Evolutionary conservation across 148 eudicot genomes (phyloP), one percentile per base, ranked within the genome.

Genomic region (Amaranthus palmeri): DNA sequence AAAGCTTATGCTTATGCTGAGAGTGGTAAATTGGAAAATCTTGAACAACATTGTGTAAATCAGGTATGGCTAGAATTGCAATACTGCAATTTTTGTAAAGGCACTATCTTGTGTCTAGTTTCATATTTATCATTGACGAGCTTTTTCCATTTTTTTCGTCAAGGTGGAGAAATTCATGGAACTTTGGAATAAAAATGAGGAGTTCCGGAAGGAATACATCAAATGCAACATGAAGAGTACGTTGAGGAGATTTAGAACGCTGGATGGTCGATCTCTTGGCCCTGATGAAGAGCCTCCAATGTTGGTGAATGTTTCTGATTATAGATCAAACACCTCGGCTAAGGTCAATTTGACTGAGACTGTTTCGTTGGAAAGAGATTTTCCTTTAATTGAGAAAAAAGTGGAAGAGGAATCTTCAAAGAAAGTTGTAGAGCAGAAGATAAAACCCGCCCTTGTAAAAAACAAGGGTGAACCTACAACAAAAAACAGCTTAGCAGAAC

Each of bases 261-360:
- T 85, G 70, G 98, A 91, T 71, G 96, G 98, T 41, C 91, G 92
- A 65, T 72, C 93, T 59, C 96, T 91, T 70, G 98, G 91, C 70
- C 89, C 88, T 41, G 84, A 87, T 75, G 97, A 95, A 81, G 83
- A 81, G 75, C 84, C 83, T 42, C 82, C 78, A 62, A 13, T 77
- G 3, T 70, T 88, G 17, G 79, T 82, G 40, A 73, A 62, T 75
- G 69, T 75, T 48, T 74, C 71, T 64, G 72, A 74, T 65, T 80
- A 69, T 70, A 87, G 84, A 75, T 78, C 43, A 61, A 75, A 71
- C 45, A 10, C 61, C 54, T 65, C 81, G 36, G 47, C 61, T 63
- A 83, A 83, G 66, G 76, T 65, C 42, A 77, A 50, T 41, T 69
- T 76, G 3, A 76, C 64, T 50, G 46, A 79, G 59, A 41, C 69